Base-by-base conservation (phyloP, 177 flowering plant genomes). In the Telopea speciosissima region DNA sequence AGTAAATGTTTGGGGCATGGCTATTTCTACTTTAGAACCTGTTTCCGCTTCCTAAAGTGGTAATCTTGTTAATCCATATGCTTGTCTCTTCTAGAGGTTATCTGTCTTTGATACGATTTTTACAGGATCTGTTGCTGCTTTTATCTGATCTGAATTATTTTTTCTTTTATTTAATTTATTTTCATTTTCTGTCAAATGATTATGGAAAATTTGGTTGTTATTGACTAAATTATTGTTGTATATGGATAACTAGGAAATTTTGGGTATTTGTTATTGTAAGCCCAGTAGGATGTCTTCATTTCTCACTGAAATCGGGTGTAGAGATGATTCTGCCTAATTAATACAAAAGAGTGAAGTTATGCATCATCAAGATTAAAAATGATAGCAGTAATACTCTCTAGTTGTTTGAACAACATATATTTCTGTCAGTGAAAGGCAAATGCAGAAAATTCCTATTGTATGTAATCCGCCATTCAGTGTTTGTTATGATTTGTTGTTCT, bases 21-120 rank as follows among this genome's bases (percentile, higher is more conserved):
- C 24, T 16, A 16, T 54, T 16, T 54, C 24, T 58, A 8, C 56
- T 66, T n/a, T 52, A 11, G 72, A 68, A 79, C 69, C 73, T 42
- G 74, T 77, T 75, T 75, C 71, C 65, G 40, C 73, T 68, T 31
- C 54, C 40, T 44, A 68, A 67, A 24, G 25, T 40, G 64, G 31
- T 67, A 52, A 26, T 52, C 66, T 36, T 23, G 23, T 65, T 59
- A 33, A 9, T 36, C 63, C 28, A 21, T 16, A 2, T 58, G 61
- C 22, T 7, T 62, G 22, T 61, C 60, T 66, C 26, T 62, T 45
- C 9, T 11, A 61, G 24, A 64, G n/a, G 65, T 22, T 67, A 45
- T 61, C 17, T 6, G 8, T 1, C 23, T 56, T 16, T 56, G 31
- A 28, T 28, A 28, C 31, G 31, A 28, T 28, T 28, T 28, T 28